Evolutionary conservation across 2,329 filamentous ascomycete species (phyloP).

Genomic region (Graphiopsis chlorocephala): DNA sequence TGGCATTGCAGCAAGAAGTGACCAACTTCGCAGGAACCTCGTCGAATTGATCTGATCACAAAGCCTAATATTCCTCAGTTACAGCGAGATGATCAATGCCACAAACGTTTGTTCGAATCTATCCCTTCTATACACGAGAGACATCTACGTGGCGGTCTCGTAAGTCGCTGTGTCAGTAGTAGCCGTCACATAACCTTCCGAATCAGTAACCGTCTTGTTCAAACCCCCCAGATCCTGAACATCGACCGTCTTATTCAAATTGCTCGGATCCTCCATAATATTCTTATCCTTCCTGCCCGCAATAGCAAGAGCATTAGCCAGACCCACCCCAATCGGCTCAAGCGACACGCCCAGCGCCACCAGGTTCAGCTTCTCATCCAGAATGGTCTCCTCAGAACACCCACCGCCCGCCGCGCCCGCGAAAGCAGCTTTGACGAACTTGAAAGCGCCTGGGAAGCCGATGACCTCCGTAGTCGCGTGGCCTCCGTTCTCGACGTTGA

Average conservation of each 20-base stretch:
- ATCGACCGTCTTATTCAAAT: slow-evolving; percentile 8
- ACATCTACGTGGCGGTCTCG: no score
- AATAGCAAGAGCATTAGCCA: slow-evolving; percentile 23
- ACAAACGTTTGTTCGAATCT: background rate
- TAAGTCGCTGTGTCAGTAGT: no score
- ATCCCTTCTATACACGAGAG: background rate
- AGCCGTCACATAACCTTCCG: no score
- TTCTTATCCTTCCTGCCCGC: slow-evolving; percentile 25
- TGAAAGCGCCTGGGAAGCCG: slow-evolving; percentile 23
- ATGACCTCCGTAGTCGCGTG: slow-evolving; percentile 28
- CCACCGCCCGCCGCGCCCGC: slow-evolving; percentile 19
- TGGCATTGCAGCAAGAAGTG: background rate
- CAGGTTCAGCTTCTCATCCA: slow-evolving; percentile 22
- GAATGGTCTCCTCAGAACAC: slow-evolving; percentile 22
- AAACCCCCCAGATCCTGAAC: background rate
- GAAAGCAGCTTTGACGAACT: slow-evolving; percentile 28
- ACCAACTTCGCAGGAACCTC: background rate
- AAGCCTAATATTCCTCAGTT: background rate
- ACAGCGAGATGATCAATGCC: background rate
- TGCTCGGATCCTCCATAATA: slow-evolving; percentile 8
- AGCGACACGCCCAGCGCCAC: slow-evolving; percentile 25
- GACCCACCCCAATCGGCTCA: slow-evolving; percentile 26
- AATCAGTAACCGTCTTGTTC: background rate
- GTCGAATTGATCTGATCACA: background rate
- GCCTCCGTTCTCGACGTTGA: slow-evolving; percentile 27